Conservation (phyloP, 768 basidiomycete species). For the Auricularia heimuer region DNA sequence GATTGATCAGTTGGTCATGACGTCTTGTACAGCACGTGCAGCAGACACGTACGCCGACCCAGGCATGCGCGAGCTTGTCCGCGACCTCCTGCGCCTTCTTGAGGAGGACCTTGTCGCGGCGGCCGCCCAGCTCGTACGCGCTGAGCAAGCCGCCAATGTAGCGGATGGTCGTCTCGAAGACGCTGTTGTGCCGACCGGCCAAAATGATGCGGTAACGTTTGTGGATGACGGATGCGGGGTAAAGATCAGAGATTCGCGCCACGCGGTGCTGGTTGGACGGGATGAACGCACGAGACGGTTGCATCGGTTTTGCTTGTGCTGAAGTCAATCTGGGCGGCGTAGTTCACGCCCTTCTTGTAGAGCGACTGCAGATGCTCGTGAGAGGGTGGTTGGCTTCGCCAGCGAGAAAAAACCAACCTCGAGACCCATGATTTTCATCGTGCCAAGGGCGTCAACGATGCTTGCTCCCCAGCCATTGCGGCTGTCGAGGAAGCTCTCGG, state of each 20-base stretch:
- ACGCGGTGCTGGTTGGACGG: neutral
- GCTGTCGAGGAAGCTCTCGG: constrained; percentile 27
- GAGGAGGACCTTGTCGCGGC: constrained; percentile 40
- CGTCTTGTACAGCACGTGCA: too few relatives aligned
- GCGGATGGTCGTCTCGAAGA: constrained; percentile 69
- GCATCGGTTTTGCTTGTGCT: neutral
- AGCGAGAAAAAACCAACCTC: constrained; percentile 23
- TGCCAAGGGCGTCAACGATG: constrained; percentile 74
- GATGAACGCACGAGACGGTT: neutral
- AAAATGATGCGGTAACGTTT: neutral
- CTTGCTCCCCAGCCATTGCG: constrained; percentile 72
- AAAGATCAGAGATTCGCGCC: neutral
- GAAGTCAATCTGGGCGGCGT: constrained; percentile 32
- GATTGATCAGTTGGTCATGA: too few relatives aligned
- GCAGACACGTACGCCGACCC: constrained; percentile 34
- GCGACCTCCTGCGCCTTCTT: constrained; percentile 53
- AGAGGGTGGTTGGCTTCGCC: neutral
- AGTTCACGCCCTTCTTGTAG: constrained; percentile 48
- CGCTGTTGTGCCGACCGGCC: neutral
- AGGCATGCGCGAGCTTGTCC: constrained; percentile 54
- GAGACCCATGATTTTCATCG: constrained; percentile 73
- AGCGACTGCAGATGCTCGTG: constrained; percentile 27
- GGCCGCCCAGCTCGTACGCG: constrained; percentile 43
- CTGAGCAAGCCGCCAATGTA: constrained; percentile 58
- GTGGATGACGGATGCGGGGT: neutral